Evolutionary conservation across 139 green algal genomes (phyloP), one percentile per base, ranked within the genome.

Genomic region (Dunaliella sp.): DNA sequence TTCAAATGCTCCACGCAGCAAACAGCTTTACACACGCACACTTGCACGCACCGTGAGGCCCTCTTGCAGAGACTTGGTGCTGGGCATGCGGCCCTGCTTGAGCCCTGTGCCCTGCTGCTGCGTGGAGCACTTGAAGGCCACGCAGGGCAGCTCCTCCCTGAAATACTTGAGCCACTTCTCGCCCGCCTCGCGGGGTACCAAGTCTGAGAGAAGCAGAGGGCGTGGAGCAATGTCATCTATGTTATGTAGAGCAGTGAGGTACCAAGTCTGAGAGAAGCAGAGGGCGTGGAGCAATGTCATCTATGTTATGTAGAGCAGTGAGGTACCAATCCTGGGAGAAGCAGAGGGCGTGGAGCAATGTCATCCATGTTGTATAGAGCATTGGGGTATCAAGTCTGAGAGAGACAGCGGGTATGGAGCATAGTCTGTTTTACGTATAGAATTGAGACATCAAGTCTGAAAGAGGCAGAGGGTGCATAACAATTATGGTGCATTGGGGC

Each of bases 1-100:
- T 99, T 99, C 94, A 99, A 99, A 88, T 97, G 93, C 88, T 95
- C 90, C 81, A 99, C 97, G 21, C 95, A 98, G 91, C n/a, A n/a
- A n/a, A n/a, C n/a, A n/a, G n/a, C n/a, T n/a, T n/a, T n/a, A n/a
- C 48, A 65, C 16, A 65, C 48, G 16, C 48, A 16, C 16, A 16
- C 48, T 7, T 16, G 16, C 83, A 79, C 75, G 12, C 84, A 83
- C 84, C 75, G 26, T 33, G n/a, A 83, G 76, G 22, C 84, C 76
- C 74, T 77, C 84, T 3, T 33, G 16, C 32, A 81, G 12, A 0
- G 32, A 30, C 77, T 84, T 84, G 25, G 84, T 58, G 2, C 33
- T 81, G 12, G 86, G 86, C 86, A 89, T 89, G 32, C 74, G 72
- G 21, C 30, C 38, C 37, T 83, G 86, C 76, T 79, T 78, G 37